A percentile compares a stretch with the other conserved stretches of the same genome.
phyloP scores from a whole-genome alignment of 108 stramenopile genomes.

The Parietichytrium sp. region DNA sequence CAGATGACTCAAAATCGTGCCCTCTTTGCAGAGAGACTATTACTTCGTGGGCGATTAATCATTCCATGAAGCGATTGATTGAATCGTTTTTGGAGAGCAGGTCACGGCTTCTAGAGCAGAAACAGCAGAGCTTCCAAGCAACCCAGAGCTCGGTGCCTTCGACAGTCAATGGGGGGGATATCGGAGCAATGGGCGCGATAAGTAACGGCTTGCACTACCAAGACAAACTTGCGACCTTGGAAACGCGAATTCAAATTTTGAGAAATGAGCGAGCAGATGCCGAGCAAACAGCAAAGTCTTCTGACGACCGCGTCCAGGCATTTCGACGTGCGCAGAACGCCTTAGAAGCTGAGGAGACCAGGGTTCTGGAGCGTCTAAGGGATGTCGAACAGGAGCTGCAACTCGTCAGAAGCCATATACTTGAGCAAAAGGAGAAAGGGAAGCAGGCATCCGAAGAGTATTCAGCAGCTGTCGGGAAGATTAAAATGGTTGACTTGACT shows the following conservation, averaged over 20 bases:
- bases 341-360: not conserved
- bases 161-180: not conserved
- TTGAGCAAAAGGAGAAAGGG: too few relatives aligned
- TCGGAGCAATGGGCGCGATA: not conserved
- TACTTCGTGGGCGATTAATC: conserved; percentile 2
- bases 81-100: conserved; percentile 3
- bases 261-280: not conserved
- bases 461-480: too few relatives aligned
- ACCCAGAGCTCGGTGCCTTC: not conserved
- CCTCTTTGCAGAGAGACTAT: conserved; percentile 26
- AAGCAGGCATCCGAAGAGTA: too few relatives aligned
- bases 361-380: too few relatives aligned
- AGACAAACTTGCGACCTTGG: not conserved
- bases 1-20: not conserved
- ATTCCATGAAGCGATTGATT: not conserved
- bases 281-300: not conserved
- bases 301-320: not conserved
- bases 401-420: too few relatives aligned
- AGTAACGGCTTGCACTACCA: not conserved
- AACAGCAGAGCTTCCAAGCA: too few relatives aligned
- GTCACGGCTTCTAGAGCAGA: not conserved
- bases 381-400: too few relatives aligned
- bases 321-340: not conserved
- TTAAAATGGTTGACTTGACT: too few relatives aligned
- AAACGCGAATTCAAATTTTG: not conserved